Conservation (phyloP, 2,329 filamentous ascomycete genomes). For the Diaporthe sp. region DNA sequence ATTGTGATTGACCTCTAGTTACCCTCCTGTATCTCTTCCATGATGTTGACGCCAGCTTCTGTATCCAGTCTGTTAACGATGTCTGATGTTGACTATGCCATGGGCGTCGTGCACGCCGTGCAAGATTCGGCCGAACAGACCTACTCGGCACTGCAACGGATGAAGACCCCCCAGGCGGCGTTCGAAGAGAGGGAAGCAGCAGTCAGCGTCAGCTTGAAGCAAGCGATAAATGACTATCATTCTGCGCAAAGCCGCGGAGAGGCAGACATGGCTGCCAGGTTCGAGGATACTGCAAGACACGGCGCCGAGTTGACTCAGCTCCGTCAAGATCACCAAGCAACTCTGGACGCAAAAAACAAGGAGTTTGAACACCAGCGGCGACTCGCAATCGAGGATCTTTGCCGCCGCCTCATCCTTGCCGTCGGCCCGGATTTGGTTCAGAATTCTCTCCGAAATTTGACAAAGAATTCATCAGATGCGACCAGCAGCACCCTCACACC, state of each 20-base stretch:
- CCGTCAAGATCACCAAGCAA: background rate
- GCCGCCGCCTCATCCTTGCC: background rate
- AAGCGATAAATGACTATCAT: background rate
- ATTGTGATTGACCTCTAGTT: background rate
- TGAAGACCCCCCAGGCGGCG: background rate
- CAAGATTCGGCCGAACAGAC: background rate
- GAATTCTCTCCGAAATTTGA: background rate
- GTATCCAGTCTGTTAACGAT: background rate
- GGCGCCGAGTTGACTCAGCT: background rate
- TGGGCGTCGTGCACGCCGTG: background rate
- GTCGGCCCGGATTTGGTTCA: background rate
- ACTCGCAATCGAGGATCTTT: background rate
- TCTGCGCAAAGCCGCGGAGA: background rate
- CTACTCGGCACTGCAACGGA: background rate
- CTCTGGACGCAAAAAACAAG: background rate
- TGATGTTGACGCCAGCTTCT: background rate
- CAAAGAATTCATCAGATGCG: background rate
- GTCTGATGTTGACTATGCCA: background rate
- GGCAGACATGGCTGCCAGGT: background rate
- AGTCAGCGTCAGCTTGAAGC: background rate
- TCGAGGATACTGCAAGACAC: background rate
- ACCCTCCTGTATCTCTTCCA: background rate
- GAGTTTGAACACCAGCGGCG: background rate
- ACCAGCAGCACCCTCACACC: background rate
- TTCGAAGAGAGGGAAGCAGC: background rate